A percentile compares a stretch with the other conserved stretches of the same genome.
These are phyloP conservation scores for Trichoderma polysporum DNA, from an alignment of 2,329 filamentous ascomycete genomes.

Conservation along the genomic window DNA sequence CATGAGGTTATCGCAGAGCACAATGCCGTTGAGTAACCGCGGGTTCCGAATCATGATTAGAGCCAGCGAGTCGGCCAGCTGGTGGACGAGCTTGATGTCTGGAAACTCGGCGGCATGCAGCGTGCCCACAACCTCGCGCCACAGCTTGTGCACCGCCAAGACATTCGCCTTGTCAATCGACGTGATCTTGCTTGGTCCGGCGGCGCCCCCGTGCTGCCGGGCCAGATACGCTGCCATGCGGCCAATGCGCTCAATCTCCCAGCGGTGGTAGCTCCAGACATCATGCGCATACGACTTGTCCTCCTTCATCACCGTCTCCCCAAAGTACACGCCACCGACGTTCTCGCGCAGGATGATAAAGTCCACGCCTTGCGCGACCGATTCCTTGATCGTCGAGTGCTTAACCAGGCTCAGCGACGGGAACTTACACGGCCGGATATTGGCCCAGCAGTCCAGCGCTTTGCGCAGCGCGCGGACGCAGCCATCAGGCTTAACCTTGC, in stretches of 20 bases:
- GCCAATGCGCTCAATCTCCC: neutral
- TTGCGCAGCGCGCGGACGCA: neutral
- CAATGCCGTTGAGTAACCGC: neutral
- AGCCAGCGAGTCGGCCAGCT: neutral
- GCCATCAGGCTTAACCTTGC: neutral
- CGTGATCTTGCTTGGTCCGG: neutral
- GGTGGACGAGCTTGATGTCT: neutral
- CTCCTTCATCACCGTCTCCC: no score
- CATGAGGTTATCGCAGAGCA: neutral
- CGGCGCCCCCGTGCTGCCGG: no score
- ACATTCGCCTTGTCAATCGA: neutral
- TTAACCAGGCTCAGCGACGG: neutral
- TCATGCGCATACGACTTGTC: neutral
- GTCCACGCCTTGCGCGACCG: neutral
- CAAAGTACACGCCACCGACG: neutral
- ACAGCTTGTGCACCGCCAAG: neutral
- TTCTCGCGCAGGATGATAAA: neutral
- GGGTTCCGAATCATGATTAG: neutral
- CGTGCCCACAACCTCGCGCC: neutral
- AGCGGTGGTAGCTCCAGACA: neutral
- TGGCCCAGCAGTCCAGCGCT: neutral
- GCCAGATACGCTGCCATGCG: neutral
- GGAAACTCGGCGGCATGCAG: neutral
- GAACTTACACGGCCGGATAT: neutral
- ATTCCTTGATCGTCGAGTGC: neutral